phyloP scores from a whole-genome alignment of 257 asterid species.

The Ehretia macrophylla region DNA sequence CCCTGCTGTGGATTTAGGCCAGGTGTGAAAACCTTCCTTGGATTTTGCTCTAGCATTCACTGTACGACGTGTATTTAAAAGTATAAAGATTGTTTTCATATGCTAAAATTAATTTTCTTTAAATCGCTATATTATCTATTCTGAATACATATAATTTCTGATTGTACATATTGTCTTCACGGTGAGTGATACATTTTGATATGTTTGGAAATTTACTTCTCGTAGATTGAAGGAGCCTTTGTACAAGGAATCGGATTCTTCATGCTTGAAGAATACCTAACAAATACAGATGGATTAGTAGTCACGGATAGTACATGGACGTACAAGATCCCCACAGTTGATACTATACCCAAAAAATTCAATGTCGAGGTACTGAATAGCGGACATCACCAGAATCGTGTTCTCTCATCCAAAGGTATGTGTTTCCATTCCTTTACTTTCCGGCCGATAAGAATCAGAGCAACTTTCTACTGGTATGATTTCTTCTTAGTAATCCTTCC shows the following conservation, averaged over 20 bases:
- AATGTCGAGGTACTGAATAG: conserved; percentile 58
- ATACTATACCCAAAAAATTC: conserved; percentile 58
- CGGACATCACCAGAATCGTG: conserved; percentile 55
- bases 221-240: conserved; percentile 83
- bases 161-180: not conserved
- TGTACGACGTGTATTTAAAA: too few species aligned
- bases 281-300: conserved; percentile 49
- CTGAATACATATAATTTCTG: not conserved
- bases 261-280: conserved; percentile 74
- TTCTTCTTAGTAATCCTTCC: too few species aligned
- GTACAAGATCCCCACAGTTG: conserved; percentile 75
- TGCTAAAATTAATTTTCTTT: too few species aligned
- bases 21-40: conserved; percentile 27
- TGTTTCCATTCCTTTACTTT: not conserved
- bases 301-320: conserved; percentile 65
- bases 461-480: too few species aligned
- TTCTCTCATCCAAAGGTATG: conserved; percentile 78
- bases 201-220: not conserved
- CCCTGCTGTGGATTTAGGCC: conserved; percentile 76
- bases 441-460: too few species aligned
- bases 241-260: conserved; percentile 84
- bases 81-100: too few species aligned
- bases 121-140: too few species aligned
- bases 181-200: too few species aligned
- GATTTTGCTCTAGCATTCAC: not conserved